Evolutionary conservation across 305 asterid species (phyloP), one percentile per base, ranked within the genome.

Genomic region (Fraxinus velutina): DNA sequence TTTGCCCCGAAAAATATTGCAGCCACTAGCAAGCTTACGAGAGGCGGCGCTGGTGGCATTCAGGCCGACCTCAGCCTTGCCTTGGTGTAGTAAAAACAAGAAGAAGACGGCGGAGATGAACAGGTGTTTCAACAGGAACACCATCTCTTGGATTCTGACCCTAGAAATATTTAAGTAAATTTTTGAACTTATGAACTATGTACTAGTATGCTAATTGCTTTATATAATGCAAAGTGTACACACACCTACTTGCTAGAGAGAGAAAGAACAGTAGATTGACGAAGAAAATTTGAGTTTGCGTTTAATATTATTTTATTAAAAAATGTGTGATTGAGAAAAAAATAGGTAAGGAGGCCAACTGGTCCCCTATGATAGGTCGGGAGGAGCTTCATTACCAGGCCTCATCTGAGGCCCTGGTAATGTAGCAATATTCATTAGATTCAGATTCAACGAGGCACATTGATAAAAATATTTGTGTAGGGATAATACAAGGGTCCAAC

Each of bases 1-100:
- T 80, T 88, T 88, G 0, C 99, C 99, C 17, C 85, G 86, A 85
- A 88, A 95, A 19, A 93, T 47, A 78, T 93, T 91, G 89, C 99
- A 95, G 0, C 90, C 57, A 0, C 85, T 83, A 79, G 85, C 86
- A 36, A 85, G 88, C 71, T 81, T 81, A 78, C 89, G 83, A 5
- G 15, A 15, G 15, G 84, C 80, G 82, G 83, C 6, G 82, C 52
- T 42, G 83, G 82, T 83, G 73, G 42, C 81, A 72, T 90, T 90
- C 76, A 52, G 81, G 86, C 47, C 70, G 75, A 39, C 76, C 80
- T 84, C 85, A 0, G 86, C 86, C 44, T 34, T 79, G 5, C 15
- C 50, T 9, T 77, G 36, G 24, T 29, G 73, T 6, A 24, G 72
- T 57, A 87, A 68, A 22, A 81, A 79, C 33, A 86, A 47, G 80